Evolutionary conservation across 1,139 yeast genomes (phyloP).

Genomic region (Yueomyces sp.): DNA sequence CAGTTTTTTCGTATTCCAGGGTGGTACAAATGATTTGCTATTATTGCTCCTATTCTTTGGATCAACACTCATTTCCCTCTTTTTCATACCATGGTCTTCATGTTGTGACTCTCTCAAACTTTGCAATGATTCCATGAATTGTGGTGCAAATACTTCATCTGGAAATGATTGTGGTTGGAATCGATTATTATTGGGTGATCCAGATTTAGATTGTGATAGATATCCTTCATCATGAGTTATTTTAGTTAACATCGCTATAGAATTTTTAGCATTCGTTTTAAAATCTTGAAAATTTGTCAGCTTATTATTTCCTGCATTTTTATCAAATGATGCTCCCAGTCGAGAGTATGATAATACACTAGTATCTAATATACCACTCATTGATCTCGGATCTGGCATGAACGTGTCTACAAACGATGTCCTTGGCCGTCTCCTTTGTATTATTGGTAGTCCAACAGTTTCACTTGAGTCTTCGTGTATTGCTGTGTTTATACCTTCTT

Average conservation of each 20-base stretch:
- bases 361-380: conserved; percentile 3
- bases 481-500: no score
- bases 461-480: background rate
- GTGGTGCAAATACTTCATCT: background rate
- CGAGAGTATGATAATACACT: background rate
- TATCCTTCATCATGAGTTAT: background rate
- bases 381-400: conserved; percentile 14
- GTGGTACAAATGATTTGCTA: conserved; percentile 7
- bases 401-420: conserved; percentile 20
- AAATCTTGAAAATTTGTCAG: conserved; percentile 3
- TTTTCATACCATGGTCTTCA: background rate
- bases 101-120: background rate
- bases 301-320: conserved; percentile 6
- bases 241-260: background rate
- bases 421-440: conserved; percentile 10
- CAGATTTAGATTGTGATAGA: background rate
- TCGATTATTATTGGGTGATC: background rate
- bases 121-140: background rate
- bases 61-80: background rate
- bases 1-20: conserved; percentile 20
- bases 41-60: background rate
- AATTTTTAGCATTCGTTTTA: background rate
- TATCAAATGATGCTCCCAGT: conserved; percentile 1
- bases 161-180: background rate
- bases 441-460: conserved; percentile 8